Base-by-base conservation (phyloP, 2,329 filamentous ascomycete species). In the Bipolaris sorokiniana region DNA sequence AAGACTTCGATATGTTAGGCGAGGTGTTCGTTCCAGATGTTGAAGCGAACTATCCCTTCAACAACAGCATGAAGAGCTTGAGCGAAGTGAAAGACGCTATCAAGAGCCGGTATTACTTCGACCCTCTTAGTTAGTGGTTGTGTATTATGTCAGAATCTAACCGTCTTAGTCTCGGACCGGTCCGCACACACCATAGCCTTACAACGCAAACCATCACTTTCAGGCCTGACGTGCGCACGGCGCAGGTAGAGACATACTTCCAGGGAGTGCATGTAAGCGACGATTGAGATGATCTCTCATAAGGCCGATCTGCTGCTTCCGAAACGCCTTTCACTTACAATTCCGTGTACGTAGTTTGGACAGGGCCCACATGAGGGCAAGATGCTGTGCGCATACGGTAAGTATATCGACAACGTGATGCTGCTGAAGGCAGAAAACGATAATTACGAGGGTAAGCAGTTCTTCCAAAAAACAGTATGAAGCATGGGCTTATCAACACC, bases 111-210 rank as follows among this genome's bases (percentile, higher is more conserved):
- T 77, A 63, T 7, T 33, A 48, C 26, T 15, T 40, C 2, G n/a
- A 23, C 18, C 41, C 15, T 16, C 18, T n/a, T 11, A 20, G 31
- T n/a, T 11, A 20, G 31, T 13, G 13, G 7, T 20, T 26, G 18
- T 13, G 11, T 15, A 47, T n/a, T 15, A 22, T 26, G 7, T 31
- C 15, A 15, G 28, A 11, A 20, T 45, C 38, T 58, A 40, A 58
- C 31, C 11, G 7, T 46, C 20, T 7, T 37, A 80, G 78, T 38
- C 70, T 80, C 28, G 71, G 72, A 16, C 76, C 72, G 3, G 72
- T 80, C 13, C 70, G 66, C 3, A 79, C 78, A 5, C 78, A 80
- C 48, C 78, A 81, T 60, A 73, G 69, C 16, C 71, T 81, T 4
- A 80, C 77, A 3, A 80, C 79, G 1, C 77, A 80, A 53, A 71